These are phyloP conservation scores for Penium margaritaceum DNA, from an alignment of 139 green algal species.

Conservation along the genomic window DNA sequence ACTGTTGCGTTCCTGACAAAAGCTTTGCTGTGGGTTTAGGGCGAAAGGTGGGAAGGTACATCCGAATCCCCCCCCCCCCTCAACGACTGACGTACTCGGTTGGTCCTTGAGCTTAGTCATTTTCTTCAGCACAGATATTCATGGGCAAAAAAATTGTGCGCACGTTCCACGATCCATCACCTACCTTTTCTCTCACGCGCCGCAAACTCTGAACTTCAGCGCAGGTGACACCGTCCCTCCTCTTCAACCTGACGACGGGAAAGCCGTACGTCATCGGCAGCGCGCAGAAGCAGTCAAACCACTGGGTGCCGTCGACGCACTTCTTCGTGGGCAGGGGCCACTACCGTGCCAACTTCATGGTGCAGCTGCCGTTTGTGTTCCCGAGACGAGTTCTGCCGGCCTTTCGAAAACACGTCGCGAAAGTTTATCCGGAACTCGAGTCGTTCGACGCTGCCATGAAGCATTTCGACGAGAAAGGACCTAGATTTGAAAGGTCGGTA, in stretches of 20 bases:
- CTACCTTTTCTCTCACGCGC: background rate
- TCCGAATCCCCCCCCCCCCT: too few relatives aligned
- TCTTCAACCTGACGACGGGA: background rate
- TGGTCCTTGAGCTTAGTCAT: too few relatives aligned
- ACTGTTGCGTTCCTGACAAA: too few relatives aligned
- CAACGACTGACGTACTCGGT: too few relatives aligned
- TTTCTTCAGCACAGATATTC: too few relatives aligned
- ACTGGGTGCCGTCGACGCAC: constrained; percentile 2
- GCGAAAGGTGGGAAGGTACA: too few relatives aligned
- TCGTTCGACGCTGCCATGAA: background rate
- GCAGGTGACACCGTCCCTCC: background rate
- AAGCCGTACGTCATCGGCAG: constrained; percentile 5
- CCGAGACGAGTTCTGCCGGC: background rate
- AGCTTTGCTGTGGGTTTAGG: too few relatives aligned
- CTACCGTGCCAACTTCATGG: constrained; percentile 10
- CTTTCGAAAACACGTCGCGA: background rate
- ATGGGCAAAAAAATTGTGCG: too few relatives aligned
- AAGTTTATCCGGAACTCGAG: background rate
- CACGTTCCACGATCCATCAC: too few relatives aligned
- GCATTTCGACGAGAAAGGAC: background rate
- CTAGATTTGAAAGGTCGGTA: background rate
- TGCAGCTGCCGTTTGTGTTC: constrained; percentile 9
- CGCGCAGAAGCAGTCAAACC: constrained; percentile 3
- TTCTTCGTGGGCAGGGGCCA: background rate
- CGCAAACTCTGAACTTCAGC: background rate